Evolutionary conservation across 768 basidiomycete species (phyloP).

Genomic region (Gymnopilus junonius): DNA sequence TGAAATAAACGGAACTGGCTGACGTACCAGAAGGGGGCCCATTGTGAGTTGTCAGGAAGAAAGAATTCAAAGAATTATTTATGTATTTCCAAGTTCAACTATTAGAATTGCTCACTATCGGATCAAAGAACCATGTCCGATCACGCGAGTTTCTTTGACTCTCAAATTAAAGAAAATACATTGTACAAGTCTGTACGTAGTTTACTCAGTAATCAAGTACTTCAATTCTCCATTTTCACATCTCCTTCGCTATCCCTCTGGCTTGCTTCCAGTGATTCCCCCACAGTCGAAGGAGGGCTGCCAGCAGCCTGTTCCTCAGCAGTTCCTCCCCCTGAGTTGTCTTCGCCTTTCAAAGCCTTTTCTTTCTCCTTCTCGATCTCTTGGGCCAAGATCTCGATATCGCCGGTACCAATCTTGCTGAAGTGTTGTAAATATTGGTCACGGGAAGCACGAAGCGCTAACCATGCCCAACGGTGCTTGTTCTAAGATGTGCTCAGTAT

Average conservation of each 20-base stretch:
- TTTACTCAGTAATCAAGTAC: not conserved
- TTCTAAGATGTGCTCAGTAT: slow-evolving; percentile 46
- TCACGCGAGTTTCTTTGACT: slow-evolving; percentile 20
- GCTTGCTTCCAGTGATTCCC: slow-evolving; percentile 22
- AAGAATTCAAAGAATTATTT: not conserved
- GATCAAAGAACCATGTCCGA: slow-evolving; percentile 19
- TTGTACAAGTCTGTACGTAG: not conserved
- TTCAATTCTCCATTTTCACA: slow-evolving; percentile 52
- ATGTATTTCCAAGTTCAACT: not conserved
- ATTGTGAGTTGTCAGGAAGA: slow-evolving; percentile 16
- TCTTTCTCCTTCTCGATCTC: slow-evolving; percentile 57
- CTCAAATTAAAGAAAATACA: not conserved
- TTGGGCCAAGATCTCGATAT: slow-evolving; percentile 56
- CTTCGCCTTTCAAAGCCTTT: slow-evolving; percentile 42
- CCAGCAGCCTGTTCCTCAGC: slow-evolving; percentile 38
- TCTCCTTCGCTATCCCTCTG: slow-evolving; percentile 46
- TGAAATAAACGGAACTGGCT: slow-evolving; percentile 14
- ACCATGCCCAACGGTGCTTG: slow-evolving; percentile 80
- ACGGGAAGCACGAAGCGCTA: slow-evolving; percentile 77
- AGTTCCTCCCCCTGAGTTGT: slow-evolving; percentile 29
- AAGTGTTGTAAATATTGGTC: slow-evolving; percentile 78
- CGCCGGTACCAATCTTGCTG: slow-evolving; percentile 81
- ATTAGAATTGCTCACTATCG: slow-evolving; percentile 26
- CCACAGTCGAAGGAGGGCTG: slow-evolving; percentile 28
- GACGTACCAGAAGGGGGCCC: slow-evolving; percentile 51